Percentiles rank a stretch among this genome's conserved stretches.
Evolutionary conservation across 495 filamentous ascomycete genomes (phyloP).

Genomic region (Lichina pygmaea): DNA sequence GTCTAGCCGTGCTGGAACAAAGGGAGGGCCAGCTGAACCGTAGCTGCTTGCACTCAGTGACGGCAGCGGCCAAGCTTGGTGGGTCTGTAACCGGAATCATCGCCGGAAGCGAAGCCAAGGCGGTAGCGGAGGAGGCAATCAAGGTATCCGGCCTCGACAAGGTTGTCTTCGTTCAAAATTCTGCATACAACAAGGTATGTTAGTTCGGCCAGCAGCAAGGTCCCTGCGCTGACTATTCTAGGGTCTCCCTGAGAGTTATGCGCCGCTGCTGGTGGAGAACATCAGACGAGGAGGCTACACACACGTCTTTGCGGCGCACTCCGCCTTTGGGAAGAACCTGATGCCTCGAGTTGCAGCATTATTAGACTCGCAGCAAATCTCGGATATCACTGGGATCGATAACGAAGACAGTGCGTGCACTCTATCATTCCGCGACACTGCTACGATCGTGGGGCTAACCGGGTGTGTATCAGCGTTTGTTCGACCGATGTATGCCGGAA

Average conservation of each 20-base stretch:
- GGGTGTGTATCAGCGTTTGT: slow-evolving; percentile 36
- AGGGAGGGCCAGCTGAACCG: slow-evolving; percentile 63
- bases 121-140: slow-evolving; percentile 61
- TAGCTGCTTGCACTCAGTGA: slow-evolving; percentile 64
- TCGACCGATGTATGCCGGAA: slow-evolving; percentile 90
- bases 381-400: slow-evolving; percentile 68
- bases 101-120: slow-evolving; percentile 56
- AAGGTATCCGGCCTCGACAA: slow-evolving; percentile 80
- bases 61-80: slow-evolving; percentile 66
- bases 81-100: slow-evolving; percentile 67
- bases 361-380: slow-evolving; percentile 76
- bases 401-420: slow-evolving; percentile 46
- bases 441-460: neutral
- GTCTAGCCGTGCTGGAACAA: slow-evolving; percentile 80
- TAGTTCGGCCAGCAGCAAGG: neutral
- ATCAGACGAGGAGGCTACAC: slow-evolving; percentile 83
- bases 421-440: neutral
- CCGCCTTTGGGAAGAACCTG: slow-evolving; percentile 88
- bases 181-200: slow-evolving; percentile 66
- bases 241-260: slow-evolving; percentile 85
- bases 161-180: slow-evolving; percentile 67
- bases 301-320: slow-evolving; percentile 72
- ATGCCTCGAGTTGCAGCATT: slow-evolving; percentile 90
- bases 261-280: slow-evolving; percentile 80
- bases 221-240: slow-evolving; percentile 10